phyloP scores from a whole-genome alignment of 495 filamentous ascomycete genomes.

The Rostrohypoxylon terebratum region DNA sequence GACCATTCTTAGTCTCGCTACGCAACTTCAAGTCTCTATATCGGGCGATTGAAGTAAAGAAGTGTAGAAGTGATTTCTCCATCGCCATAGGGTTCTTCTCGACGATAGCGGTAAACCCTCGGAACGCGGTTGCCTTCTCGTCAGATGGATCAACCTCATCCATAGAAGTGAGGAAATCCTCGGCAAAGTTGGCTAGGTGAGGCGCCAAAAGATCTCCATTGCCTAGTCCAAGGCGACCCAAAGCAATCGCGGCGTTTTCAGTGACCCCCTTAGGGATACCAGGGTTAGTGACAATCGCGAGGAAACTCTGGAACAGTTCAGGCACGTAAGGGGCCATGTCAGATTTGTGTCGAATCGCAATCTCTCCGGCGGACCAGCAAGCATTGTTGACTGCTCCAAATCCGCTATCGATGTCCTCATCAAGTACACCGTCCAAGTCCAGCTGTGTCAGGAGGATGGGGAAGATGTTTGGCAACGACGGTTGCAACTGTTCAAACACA shows the following conservation, averaged over 20 bases:
- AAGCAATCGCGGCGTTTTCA: conserved; percentile 93
- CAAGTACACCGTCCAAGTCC: conserved; percentile 78
- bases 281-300: conserved; percentile 81
- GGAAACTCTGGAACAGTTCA: conserved; percentile 77
- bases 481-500: conserved; percentile 85
- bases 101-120: conserved; percentile 87
- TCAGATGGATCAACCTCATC: conserved; percentile 87
- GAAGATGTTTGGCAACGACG: conserved; percentile 76
- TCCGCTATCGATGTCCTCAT: conserved; percentile 78
- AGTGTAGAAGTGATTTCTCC: conserved; percentile 83
- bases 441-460: conserved; percentile 87
- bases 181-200: conserved; percentile 82
- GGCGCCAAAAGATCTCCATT: conserved; percentile 81
- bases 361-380: conserved; percentile 97
- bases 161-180: conserved; percentile 83
- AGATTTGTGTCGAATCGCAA: conserved; percentile 80
- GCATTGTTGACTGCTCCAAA: conserved; percentile 98
- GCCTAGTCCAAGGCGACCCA: conserved; percentile 89
- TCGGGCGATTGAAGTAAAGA: conserved; percentile 85
- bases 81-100: conserved; percentile 90
- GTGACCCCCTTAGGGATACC: conserved; percentile 90
- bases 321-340: conserved; percentile 81
- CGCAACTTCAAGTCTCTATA: conserved; percentile 70
- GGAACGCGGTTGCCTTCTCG: conserved; percentile 93
- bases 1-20: conserved; percentile 58